These are phyloP conservation scores for Populus simonii DNA, from an alignment of 345 rosid genomes.

Conservation along the genomic window DNA sequence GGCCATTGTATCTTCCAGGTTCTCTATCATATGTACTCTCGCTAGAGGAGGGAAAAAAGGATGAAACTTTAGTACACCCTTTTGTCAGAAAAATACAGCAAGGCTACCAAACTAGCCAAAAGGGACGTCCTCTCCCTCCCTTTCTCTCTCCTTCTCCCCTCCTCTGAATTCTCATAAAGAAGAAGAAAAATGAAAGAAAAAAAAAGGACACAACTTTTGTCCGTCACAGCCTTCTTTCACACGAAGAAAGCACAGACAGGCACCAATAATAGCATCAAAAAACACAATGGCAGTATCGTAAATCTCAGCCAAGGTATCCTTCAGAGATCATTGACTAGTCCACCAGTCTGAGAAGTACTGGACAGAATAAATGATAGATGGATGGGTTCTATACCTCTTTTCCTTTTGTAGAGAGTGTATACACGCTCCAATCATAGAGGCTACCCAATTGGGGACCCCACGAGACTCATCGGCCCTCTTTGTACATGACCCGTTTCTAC, in stretches of 20 bases:
- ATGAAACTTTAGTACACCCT: conserved; percentile 16
- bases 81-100: conserved; percentile 41
- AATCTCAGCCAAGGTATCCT: neutral
- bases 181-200: conserved; percentile 4
- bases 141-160: neutral
- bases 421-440: neutral
- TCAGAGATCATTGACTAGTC: conserved; percentile 49
- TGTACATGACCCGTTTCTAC: neutral
- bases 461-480: neutral
- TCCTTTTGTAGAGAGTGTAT: neutral
- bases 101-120: conserved; percentile 40
- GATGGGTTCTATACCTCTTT: neutral
- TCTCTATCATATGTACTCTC: neutral
- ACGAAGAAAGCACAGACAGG: conserved; percentile 14
- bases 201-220: conserved; percentile 19
- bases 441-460: neutral
- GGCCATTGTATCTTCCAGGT: neutral
- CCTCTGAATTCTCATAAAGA: no score
- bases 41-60: conserved; percentile 11
- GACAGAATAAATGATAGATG: conserved; percentile 8
- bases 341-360: conserved; percentile 31
- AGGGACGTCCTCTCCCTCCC: conserved; percentile 11
- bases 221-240: conserved; percentile 7
- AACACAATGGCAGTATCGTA: conserved; percentile 31
- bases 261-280: conserved; percentile 17